These are phyloP conservation scores for Primulina eburnea DNA, from an alignment of 257 asterid genomes.

Conservation along the genomic window DNA sequence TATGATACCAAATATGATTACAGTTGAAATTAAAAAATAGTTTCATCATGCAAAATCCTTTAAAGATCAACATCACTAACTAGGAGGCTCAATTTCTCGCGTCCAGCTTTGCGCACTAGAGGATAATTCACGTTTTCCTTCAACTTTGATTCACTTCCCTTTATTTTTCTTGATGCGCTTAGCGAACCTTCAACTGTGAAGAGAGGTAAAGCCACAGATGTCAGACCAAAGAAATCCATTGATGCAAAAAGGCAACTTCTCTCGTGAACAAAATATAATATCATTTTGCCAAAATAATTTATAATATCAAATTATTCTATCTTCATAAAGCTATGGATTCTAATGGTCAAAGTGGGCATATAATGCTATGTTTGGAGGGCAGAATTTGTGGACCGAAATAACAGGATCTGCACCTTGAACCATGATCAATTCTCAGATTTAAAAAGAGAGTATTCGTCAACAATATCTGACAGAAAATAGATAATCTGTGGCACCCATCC, in stretches of 20 bases:
- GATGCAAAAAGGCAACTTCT: background rate
- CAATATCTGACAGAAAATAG: too few relatives aligned
- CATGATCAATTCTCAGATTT: too few relatives aligned
- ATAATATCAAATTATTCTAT: slow-evolving; percentile 3
- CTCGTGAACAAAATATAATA: background rate
- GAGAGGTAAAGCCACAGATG: slow-evolving; percentile 7
- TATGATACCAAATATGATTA: background rate
- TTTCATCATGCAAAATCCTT: slow-evolving; percentile 12
- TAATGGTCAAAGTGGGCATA: background rate
- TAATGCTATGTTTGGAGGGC: too few relatives aligned
- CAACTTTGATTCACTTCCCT: slow-evolving; percentile 30
- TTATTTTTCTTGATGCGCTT: slow-evolving; percentile 54
- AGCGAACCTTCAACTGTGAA: slow-evolving; percentile 61
- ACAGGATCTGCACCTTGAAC: too few relatives aligned
- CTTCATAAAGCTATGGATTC: slow-evolving; percentile 11
- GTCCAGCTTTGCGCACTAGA: slow-evolving; percentile 33
- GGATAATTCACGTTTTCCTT: slow-evolving; percentile 31
- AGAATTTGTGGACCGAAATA: too few relatives aligned
- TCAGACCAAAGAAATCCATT: slow-evolving; percentile 9
- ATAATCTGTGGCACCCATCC: too few relatives aligned
- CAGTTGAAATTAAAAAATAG: background rate
- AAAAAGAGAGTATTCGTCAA: too few relatives aligned
- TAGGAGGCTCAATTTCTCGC: slow-evolving; percentile 37
- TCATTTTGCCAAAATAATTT: too few relatives aligned
- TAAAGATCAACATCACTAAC: slow-evolving; percentile 1